Conservation (phyloP, 2,329 filamentous ascomycete genomes). For the Penicillium sumatraense region DNA sequence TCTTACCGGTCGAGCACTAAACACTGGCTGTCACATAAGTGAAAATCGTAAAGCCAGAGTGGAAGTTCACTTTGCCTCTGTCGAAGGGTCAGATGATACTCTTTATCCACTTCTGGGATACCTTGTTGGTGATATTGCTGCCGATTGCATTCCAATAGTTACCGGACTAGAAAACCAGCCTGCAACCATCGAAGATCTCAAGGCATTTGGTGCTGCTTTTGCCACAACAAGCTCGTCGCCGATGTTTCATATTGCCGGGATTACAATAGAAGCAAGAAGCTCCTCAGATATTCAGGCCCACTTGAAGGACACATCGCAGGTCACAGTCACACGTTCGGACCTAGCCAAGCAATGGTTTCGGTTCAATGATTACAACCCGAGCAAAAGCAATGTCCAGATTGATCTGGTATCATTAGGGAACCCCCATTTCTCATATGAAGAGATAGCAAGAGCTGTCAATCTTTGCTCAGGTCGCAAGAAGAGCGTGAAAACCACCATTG, state of each 20-base stretch:
- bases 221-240: background rate
- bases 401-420: slow-evolving; percentile 1
- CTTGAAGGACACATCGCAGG: background rate
- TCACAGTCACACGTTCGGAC: background rate
- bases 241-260: slow-evolving; percentile 4
- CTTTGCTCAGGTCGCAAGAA: slow-evolving; percentile 3
- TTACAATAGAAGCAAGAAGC: slow-evolving; percentile 3
- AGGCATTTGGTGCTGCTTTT: slow-evolving; percentile 2
- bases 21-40: slow-evolving; percentile 14
- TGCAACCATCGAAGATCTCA: background rate
- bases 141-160: background rate
- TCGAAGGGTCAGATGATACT: slow-evolving; percentile 35
- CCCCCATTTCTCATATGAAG: slow-evolving; percentile 3
- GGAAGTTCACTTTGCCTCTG: slow-evolving; percentile 23
- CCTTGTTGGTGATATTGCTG: background rate
- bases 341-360: slow-evolving; percentile 1
- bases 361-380: background rate
- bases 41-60: slow-evolving; percentile 26
- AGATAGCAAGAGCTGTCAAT: background rate
- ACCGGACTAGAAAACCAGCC: background rate
- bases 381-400: background rate
- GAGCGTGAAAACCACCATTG: background rate
- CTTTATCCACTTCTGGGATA: slow-evolving; percentile 49
- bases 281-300: background rate
- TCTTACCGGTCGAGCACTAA: slow-evolving; percentile 41